Conservation (phyloP, 2,329 filamentous ascomycete genomes). For the Mollisiaceae sp. region DNA sequence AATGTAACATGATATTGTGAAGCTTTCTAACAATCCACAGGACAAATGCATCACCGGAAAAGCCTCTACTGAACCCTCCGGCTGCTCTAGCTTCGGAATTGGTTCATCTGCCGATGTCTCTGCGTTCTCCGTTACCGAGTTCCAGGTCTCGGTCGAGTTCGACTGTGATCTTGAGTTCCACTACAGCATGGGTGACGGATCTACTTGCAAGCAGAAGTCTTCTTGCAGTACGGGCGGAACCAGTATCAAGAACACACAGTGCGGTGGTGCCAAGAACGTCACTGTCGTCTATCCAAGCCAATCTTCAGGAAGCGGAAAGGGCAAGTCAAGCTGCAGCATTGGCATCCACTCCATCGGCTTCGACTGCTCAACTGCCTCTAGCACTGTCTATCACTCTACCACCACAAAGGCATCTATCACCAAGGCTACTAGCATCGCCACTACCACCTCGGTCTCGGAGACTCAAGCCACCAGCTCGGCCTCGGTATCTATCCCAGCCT, state of each 20-base stretch:
- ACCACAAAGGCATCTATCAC: slow-evolving; percentile 23
- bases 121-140: slow-evolving; percentile 74
- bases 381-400: slow-evolving; percentile 28
- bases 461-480: slow-evolving; percentile 2
- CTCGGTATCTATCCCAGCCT: slow-evolving; percentile 7
- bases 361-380: slow-evolving; percentile 60
- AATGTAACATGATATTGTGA: not conserved
- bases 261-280: slow-evolving; percentile 86
- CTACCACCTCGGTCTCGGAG: slow-evolving; percentile 22
- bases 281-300: slow-evolving; percentile 67
- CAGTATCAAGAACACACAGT: slow-evolving; percentile 82
- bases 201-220: slow-evolving; percentile 78
- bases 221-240: slow-evolving; percentile 71
- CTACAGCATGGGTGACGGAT: slow-evolving; percentile 85
- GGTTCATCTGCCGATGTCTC: slow-evolving; percentile 51
- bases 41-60: slow-evolving; percentile 66
- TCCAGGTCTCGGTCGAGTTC: slow-evolving; percentile 76
- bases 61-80: slow-evolving; percentile 49
- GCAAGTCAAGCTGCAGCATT: slow-evolving; percentile 67
- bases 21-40: slow-evolving; percentile 19
- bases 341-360: slow-evolving; percentile 77
- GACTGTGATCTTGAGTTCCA: slow-evolving; percentile 83
- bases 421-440: slow-evolving; percentile 26
- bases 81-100: slow-evolving; percentile 64
- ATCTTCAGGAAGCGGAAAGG: slow-evolving; percentile 54